Conservation (phyloP, 1,139 yeast genomes). For the Sugiyamaella sp. region DNA sequence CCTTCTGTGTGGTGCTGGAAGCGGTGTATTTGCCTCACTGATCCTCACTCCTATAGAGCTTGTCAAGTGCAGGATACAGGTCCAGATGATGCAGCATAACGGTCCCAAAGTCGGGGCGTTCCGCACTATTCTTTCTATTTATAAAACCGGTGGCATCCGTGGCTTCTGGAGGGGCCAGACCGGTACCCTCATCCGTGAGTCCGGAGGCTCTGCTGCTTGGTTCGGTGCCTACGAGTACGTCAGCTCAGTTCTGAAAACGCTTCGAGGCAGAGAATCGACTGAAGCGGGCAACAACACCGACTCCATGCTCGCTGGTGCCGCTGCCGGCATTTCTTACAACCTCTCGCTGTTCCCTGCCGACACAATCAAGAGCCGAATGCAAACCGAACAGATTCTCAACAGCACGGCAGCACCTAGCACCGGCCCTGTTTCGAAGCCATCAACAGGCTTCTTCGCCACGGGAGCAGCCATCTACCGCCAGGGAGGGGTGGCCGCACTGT, state of each 20-base stretch:
- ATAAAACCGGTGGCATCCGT: conserved; percentile 54
- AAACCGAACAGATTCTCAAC: conserved; percentile 54
- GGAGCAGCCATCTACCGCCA: conserved; percentile 46
- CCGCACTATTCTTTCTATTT: conserved; percentile 21
- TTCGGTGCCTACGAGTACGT: conserved; percentile 81
- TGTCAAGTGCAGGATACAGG: conserved; percentile 86
- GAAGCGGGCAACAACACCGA: conserved; percentile 52
- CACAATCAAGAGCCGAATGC: conserved; percentile 85
- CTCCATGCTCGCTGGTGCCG: conserved; percentile 74
- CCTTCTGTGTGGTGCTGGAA: conserved; percentile 70
- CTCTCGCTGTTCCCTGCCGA: conserved; percentile 85
- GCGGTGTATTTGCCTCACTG: conserved; percentile 83
- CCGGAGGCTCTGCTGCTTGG: conserved; percentile 93
- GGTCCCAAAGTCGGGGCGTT: conserved; percentile 8
- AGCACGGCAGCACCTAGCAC: not conserved
- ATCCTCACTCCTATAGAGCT: conserved; percentile 88
- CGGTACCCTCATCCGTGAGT: conserved; percentile 81
- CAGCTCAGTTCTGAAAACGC: conserved; percentile 45
- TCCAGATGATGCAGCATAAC: conserved; percentile 46
- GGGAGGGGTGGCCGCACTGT: conserved; percentile 68
- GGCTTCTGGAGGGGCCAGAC: conserved; percentile 86
- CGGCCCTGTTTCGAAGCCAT: conserved; percentile 24
- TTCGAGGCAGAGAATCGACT: conserved; percentile 27
- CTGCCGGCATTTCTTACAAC: conserved; percentile 84
- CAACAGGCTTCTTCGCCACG: conserved; percentile 43